Base-by-base conservation (phyloP, 805 yeast genomes). In the Lipomyces lipofer region DNA sequence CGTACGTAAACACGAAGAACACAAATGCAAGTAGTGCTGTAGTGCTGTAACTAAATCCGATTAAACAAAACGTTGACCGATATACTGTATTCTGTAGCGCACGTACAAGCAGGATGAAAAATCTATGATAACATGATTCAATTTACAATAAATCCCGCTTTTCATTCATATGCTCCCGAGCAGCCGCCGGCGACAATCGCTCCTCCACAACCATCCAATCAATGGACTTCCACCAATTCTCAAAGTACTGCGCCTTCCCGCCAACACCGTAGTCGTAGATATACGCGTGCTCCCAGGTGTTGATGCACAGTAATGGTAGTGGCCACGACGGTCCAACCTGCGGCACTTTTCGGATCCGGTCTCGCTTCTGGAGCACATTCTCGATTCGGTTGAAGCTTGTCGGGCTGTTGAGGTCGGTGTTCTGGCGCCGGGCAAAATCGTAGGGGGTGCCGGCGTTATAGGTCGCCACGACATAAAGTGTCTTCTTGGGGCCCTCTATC, bases 211-310 rank as follows among this genome's bases (percentile, higher is more conserved):
- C 43, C 40, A 21, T 19, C 99, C 99, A 94, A 72, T 92, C 84
- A 56, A 91, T 78, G 61, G 88, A 77, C 49, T 83, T 79, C 83
- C 95, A 84, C 66, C 84, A 83, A 59, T 84, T 84, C 57, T 80
- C 80, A 62, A 94, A 77, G 71, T 86, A 94, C 49, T 78, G 75
- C 42, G 79, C 75, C 73, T 85, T 86, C 22, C 94, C 95, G 21
- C 64, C 67, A 49, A 88, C 78, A 44, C 97, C 96, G 71, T 85
- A 92, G 71, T 94, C 98, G 25, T 79, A 73, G 43, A 89, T 65
- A 69, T 85, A 94, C n/a, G 96, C 88, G 60, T 83, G 81, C 69
- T 92, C 95, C 96, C 97, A 91, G 62, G 86, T 78, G 70, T 84
- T 88, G 60, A 90, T 77, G 47, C 83, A 86, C 62, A 94, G 76